Base-by-base conservation (phyloP, 495 filamentous ascomycete species). In the Hypoxylon subgilvum region DNA sequence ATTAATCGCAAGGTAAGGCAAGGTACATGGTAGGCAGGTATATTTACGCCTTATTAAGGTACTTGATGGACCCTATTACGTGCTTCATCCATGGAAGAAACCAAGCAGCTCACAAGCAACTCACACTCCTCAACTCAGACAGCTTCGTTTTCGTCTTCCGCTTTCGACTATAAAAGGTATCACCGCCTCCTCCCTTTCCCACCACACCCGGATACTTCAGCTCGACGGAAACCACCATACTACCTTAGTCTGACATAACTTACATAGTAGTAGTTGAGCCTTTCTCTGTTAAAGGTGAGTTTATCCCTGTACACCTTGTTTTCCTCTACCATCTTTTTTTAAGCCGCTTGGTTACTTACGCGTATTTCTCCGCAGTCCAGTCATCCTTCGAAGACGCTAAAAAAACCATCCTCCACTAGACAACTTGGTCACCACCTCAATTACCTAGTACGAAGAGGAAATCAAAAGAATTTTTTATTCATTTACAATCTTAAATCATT, bases 1-100 rank as follows among this genome's bases (percentile, higher is more conserved):
- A 27, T 4, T 27, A 27, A 27, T 27, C 23, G 8, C 23, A 27
- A 27, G 23, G 18, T 41, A 13, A n/a, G n/a, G 18, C 34, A 13
- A 22, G 39, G 18, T 42, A 14, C 27, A 32, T 23, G n/a, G 22
- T 28, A 52, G 30, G n/a, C 35, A 35, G 7, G 28, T 40, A 54
- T 54, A 63, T 63, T 63, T 57, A 49, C 48, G 53, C 48, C 60
- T 41, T 63, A 58, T 63, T 64, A 59, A 59, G 51, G 54, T 64
- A 64, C 60, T 39, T 51, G 49, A 64, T 55, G 54, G 61, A 34
- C 14, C 54, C 61, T 64, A 64, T 64, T 64, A 64, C 61, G 61
- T 64, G 61, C 61, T 64, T 59, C 61, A 59, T 59, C 61, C 60
- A 57, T 47, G 52, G n/a, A n/a, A n/a, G n/a, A 31, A 47, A 31